Evolutionary conservation across 2,329 filamentous ascomycete species (phyloP).

Genomic region (Trichoderma koningiopsis): DNA sequence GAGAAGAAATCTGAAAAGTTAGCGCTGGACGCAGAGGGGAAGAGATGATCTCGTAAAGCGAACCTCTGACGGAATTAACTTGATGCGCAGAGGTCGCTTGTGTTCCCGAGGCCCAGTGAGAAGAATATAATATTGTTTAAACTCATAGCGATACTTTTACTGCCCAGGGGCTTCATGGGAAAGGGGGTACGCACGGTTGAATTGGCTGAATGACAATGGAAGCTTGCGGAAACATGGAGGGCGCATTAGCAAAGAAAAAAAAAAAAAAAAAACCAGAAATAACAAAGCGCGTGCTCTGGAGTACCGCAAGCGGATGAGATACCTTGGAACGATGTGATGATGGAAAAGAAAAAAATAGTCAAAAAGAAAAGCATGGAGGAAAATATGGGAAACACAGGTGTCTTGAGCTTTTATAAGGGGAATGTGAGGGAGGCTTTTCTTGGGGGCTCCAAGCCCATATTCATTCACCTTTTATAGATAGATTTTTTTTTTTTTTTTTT

Average conservation of each 20-base stretch:
- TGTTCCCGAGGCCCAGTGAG: background rate
- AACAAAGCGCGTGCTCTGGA: slow-evolving; percentile 3
- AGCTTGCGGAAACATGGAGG: background rate
- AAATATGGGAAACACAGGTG: slow-evolving; percentile 10
- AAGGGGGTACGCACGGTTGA: background rate
- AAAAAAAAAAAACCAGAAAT: background rate
- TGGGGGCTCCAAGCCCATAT: slow-evolving; percentile 6
- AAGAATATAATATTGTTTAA: slow-evolving; percentile 19
- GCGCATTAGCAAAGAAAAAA: background rate
- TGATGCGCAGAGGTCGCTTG: slow-evolving; percentile 4
- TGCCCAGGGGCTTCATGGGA: slow-evolving; percentile 1
- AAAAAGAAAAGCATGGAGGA: slow-evolving; percentile 17
- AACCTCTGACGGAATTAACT: slow-evolving; percentile 1
- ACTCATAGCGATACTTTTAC: slow-evolving; percentile 19
- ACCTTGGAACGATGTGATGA: slow-evolving; percentile 18
- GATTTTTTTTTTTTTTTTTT: slow-evolving; percentile 14
- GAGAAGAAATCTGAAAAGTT: background rate
- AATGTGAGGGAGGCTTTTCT: background rate
- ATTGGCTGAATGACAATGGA: background rate
- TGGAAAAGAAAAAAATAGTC: background rate
- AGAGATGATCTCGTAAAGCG: background rate
- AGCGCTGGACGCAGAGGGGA: slow-evolving; percentile 20
- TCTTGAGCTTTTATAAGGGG: slow-evolving; percentile 2
- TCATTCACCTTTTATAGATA: slow-evolving; percentile 23
- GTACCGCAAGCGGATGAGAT: slow-evolving; percentile 7